Conservation (phyloP, 805 yeast species). For the Yamadazyma sp. region DNA sequence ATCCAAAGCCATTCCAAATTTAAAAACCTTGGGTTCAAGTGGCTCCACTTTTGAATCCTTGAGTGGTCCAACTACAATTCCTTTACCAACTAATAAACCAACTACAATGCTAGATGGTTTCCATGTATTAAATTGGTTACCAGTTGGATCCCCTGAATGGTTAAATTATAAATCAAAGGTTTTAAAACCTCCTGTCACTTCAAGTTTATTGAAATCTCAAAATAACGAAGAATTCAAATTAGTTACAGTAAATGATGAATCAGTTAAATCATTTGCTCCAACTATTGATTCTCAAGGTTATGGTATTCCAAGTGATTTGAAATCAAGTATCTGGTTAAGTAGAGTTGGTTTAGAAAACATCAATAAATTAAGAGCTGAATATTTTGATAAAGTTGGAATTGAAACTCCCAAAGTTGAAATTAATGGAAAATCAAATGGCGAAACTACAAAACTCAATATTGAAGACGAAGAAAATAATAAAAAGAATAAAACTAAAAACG, state of each 20-base stretch:
- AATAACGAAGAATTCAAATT: slow-evolving; percentile 15
- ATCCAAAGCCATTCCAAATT: slow-evolving; percentile 63
- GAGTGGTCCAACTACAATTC: slow-evolving; percentile 28
- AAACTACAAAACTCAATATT: slow-evolving; percentile 1
- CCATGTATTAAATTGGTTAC: slow-evolving; percentile 45
- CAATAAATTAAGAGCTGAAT: slow-evolving; percentile 21
- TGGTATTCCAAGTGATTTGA: slow-evolving; percentile 29
- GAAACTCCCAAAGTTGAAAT: slow-evolving; percentile 7
- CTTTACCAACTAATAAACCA: slow-evolving; percentile 29
- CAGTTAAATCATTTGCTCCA: slow-evolving; percentile 37
- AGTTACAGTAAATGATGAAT: slow-evolving; percentile 19
- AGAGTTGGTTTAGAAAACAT: slow-evolving; percentile 36
- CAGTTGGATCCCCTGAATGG: slow-evolving; percentile 43
- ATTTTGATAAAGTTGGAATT: slow-evolving; percentile 11
- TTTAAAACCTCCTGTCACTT: slow-evolving; percentile 23
- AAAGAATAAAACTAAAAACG: slow-evolving; percentile 5
- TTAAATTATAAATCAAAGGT: slow-evolving; percentile 26
- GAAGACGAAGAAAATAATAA: slow-evolving; percentile 3
- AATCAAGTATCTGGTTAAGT: slow-evolving; percentile 36
- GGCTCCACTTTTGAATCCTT: slow-evolving; percentile 27
- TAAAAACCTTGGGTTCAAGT: slow-evolving; percentile 18
- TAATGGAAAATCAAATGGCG: slow-evolving; percentile 5
- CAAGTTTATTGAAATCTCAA: slow-evolving; percentile 25
- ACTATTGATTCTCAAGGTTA: slow-evolving; percentile 29
- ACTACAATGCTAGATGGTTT: slow-evolving; percentile 38